Percentiles rank a stretch among this genome's conserved stretches.
phyloP scores from a whole-genome alignment of 177 flowering plant genomes.

The Vitis hybrid region DNA sequence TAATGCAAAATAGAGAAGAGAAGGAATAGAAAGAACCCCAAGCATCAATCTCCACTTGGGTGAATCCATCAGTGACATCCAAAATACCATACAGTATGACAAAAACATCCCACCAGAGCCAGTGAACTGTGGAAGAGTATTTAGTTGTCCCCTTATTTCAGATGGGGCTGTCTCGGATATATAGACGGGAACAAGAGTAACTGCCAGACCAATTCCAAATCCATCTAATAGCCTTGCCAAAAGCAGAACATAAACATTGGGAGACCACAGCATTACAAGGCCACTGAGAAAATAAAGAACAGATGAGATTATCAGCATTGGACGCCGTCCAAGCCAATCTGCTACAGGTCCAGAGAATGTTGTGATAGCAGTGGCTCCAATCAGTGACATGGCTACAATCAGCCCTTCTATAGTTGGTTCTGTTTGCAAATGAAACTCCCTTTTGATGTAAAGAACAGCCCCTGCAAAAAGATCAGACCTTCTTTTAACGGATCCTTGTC shows the following conservation, averaged over 20 bases:
- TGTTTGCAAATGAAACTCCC: constrained; percentile 30
- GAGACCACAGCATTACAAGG: constrained; percentile 45
- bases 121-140: constrained; percentile 46
- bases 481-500: too few species aligned
- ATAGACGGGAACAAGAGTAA: constrained; percentile 46
- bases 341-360: constrained; percentile 43
- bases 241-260: constrained; percentile 42
- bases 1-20: constrained; percentile 31
- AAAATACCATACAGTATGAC: constrained; percentile 47
- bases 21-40: constrained; percentile 44
- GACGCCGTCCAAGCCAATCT: constrained; percentile 41
- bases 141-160: constrained; percentile 40
- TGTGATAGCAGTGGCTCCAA: constrained; percentile 47
- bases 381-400: constrained; percentile 40
- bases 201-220: constrained; percentile 47
- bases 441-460: constrained; percentile 43
- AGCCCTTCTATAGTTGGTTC: constrained; percentile 45
- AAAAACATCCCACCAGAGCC: constrained; percentile 48
- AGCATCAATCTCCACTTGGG: constrained; percentile 55
- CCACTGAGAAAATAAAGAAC: constrained; percentile 37
- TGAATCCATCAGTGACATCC: constrained; percentile 36
- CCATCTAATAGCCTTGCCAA: constrained; percentile 48
- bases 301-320: constrained; percentile 45
- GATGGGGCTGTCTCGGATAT: constrained; percentile 52
- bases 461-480: constrained; percentile 21